phyloP scores from a whole-genome alignment of 495 filamentous ascomycete genomes.

The Penicillium samsonianum region DNA sequence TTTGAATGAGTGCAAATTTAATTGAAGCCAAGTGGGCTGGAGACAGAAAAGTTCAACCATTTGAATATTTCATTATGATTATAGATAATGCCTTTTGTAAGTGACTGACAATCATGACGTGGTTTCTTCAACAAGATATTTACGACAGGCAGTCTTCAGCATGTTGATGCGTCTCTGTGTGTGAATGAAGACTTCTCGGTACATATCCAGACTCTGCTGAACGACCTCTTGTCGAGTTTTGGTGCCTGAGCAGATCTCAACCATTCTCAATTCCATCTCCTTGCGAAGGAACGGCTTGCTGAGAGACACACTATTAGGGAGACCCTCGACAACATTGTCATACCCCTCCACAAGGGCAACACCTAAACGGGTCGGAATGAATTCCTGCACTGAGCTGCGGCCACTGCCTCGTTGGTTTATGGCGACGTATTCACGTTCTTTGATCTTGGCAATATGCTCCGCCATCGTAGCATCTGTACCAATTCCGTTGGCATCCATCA shows the following conservation, averaged over 20 bases:
- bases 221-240: conserved; percentile 72
- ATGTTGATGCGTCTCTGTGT: conserved; percentile 71
- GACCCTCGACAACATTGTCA: conserved; percentile 71
- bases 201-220: conserved; percentile 77
- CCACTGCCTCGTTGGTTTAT: conserved; percentile 57
- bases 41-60: not conserved
- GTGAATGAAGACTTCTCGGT: conserved; percentile 78
- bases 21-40: not conserved
- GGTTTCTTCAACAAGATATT: conserved; percentile 46
- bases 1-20: not conserved
- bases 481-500: conserved; percentile 99
- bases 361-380: conserved; percentile 88
- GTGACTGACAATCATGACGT: conserved; percentile 10
- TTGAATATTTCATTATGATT: not conserved
- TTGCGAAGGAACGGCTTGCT: conserved; percentile 97
- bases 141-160: conserved; percentile 62
- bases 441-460: conserved; percentile 94
- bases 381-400: conserved; percentile 68
- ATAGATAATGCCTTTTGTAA: not conserved
- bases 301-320: conserved; percentile 74
- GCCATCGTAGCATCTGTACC: conserved; percentile 99
- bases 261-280: conserved; percentile 96
- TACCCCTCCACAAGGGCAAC: conserved; percentile 92
- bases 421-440: conserved; percentile 80
- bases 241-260: conserved; percentile 88